Base-by-base conservation (phyloP, 768 basidiomycete genomes). In the Serendipita sp. region DNA sequence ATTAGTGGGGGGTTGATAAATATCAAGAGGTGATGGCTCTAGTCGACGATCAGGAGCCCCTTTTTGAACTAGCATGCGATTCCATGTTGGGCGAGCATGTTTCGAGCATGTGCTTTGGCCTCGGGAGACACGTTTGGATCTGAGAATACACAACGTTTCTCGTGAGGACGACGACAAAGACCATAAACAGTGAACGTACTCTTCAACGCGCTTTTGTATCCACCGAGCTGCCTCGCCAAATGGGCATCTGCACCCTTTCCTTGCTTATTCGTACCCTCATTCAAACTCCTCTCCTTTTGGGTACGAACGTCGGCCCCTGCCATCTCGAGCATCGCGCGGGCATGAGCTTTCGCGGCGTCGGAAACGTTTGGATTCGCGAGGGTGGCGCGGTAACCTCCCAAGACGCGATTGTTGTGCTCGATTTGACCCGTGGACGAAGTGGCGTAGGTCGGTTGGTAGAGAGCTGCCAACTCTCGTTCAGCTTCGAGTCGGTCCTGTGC, bases 91-190 rank as follows among this genome's bases (percentile, higher is more conserved):
- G 56, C 72, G 63, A 84, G 75, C 37, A 83, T 76, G 66, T 83
- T 82, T 28, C 75, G 75, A 8, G 83, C 83, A 45, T 82, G 81
- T 3, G 71, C 65, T 71, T 84, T 83, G 3, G 83, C 83, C 45
- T 77, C 69, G 11, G 72, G 71, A 0, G 81, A 82, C 2, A 78
- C 77, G 53, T 75, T 18, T 1, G 76, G 75, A 70, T 82, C 56
- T 60, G 35, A 8, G n/a, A 24, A 24, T 24, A 24, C 24, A 10
- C 16, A 32, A 41, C 13, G 38, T 41, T 41, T 7, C 2, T 37
- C 35, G 35, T 60, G 7, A 60, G 56, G 16, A 54, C 24, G 30
- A 16, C 24, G 16, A 28, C 13, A 15, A 54, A 54, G 11, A 54
- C 11, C 1, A 54, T 30, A 30, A 15, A 46, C 10, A 1, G 30